Conservation (phyloP, 306 rosid species). For the Herpetospermum pedunculosum region DNA sequence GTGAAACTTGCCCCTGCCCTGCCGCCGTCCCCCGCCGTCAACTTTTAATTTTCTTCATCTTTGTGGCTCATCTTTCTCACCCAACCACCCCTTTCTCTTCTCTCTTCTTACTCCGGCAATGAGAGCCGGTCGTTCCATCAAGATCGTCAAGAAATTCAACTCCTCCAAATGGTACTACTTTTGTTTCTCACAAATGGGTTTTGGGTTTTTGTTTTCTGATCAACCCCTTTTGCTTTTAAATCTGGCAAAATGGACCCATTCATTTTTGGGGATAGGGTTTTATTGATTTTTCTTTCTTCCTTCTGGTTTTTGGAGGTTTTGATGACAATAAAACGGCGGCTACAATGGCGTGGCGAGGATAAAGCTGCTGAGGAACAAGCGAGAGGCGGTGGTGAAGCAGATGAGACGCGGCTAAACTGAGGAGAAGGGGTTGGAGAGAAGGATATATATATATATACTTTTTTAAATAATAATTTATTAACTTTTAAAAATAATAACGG, state of each 20-base stretch:
- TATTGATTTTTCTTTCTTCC: neutral
- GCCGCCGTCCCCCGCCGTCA: too few relatives aligned
- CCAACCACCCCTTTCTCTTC: too few relatives aligned
- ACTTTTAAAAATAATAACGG: too few relatives aligned
- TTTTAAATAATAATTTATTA: too few relatives aligned
- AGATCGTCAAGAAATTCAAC: slow-evolving; percentile 57
- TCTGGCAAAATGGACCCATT: neutral
- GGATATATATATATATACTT: too few relatives aligned
- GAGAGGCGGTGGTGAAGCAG: slow-evolving; percentile 84
- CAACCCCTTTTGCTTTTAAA: neutral
- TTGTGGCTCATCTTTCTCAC: too few relatives aligned
- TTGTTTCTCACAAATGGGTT: neutral
- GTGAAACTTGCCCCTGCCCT: too few relatives aligned
- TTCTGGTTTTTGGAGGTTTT: neutral
- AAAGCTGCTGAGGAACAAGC: slow-evolving; percentile 87
- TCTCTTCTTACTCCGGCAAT: slow-evolving; percentile 19
- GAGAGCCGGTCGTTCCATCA: slow-evolving; percentile 55
- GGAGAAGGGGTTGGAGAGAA: too few relatives aligned
- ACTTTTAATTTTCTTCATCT: too few relatives aligned
- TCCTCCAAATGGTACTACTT: slow-evolving; percentile 75
- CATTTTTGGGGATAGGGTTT: neutral
- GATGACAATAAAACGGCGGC: slow-evolving; percentile 83
- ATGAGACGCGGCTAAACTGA: slow-evolving; percentile 99
- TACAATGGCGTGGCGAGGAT: slow-evolving; percentile 96
- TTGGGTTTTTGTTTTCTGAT: neutral